Base-by-base conservation (phyloP, 108 stramenopile genomes). In the Aureococcus anophagefferens region DNA sequence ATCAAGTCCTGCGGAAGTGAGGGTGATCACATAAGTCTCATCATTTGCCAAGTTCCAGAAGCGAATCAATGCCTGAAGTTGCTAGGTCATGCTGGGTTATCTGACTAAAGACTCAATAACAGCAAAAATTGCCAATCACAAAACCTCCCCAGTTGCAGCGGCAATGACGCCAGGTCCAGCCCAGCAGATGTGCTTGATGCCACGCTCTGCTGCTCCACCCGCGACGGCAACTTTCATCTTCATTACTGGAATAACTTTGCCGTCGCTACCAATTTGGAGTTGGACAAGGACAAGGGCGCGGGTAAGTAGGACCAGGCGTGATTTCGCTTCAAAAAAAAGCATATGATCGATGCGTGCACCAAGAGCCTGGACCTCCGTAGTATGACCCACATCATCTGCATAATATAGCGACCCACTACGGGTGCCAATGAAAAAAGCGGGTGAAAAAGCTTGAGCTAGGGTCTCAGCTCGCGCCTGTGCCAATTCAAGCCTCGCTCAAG, bases 131-230 rank as follows among this genome's bases (percentile, higher is more conserved):
- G n/a, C n/a, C n/a, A n/a, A n/a, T n/a, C n/a, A n/a, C n/a, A n/a
- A 13, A 44, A 44, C 80, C 70, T 83, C 82, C 16, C 74, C 79
- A 21, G 81, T 81, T 15, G 79, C 84, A 0, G 81, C 79, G 0
- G 76, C 83, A 63, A 87, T 35, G 11, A 86, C 65, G 18, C 87
- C 86, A 15, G 84, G 84, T 14, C 82, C 83, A 5, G 82, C 80
- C 85, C 85, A 87, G n/a, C 62, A 46, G 1, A 83, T 76, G 64
- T 73, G 31, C n/a, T 33, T 37, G 21, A 84, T 40, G 44, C 83
- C 80, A 17, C 51, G 30, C 0, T 31, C 30, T 16, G 72, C 62
- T 29, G 70, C 75, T 35, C 74, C 76, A 21, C 69, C 74, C 18
- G 71, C 74, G 14, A 84, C 73, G 0, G 74, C 46, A n/a, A 85